A percentile compares a stretch with the other conserved stretches of the same genome.
These are phyloP conservation scores for Corchorus capsularis DNA, from an alignment of 345 rosid genomes.

Conservation along the genomic window DNA sequence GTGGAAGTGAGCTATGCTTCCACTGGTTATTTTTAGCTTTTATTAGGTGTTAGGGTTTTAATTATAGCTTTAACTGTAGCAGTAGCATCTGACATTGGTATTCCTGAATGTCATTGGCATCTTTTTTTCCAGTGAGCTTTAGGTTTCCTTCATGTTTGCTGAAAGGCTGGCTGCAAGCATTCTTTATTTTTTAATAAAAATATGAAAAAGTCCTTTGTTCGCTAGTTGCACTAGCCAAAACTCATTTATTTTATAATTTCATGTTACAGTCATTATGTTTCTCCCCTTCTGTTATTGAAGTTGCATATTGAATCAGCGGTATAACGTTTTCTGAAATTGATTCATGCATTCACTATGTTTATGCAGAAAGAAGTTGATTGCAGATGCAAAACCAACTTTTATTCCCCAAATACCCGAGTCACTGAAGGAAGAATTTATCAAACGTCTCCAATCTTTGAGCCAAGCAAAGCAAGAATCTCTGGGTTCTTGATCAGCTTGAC, in stretches of 20 bases:
- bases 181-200: neutral
- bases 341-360: neutral
- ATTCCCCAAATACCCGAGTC: conserved; percentile 66
- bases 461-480: conserved; percentile 37
- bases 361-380: conserved; percentile 72
- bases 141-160: neutral
- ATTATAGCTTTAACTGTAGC: neutral
- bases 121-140: neutral
- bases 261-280: neutral
- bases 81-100: conserved; percentile 7
- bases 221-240: neutral
- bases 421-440: conserved; percentile 68
- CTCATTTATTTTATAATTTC: neutral
- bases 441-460: conserved; percentile 50
- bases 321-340: neutral
- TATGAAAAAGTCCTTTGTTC: neutral
- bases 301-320: too few relatives aligned
- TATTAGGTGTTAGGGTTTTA: neutral
- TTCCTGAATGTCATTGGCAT: neutral
- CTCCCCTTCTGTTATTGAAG: neutral
- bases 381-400: conserved; percentile 59
- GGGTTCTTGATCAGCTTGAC: conserved; percentile 26
- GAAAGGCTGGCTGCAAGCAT: neutral
- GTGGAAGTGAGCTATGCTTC: neutral
- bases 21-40: neutral